phyloP scores from a whole-genome alignment of 164 flowering plant species.

The Stephania cephalantha region DNA sequence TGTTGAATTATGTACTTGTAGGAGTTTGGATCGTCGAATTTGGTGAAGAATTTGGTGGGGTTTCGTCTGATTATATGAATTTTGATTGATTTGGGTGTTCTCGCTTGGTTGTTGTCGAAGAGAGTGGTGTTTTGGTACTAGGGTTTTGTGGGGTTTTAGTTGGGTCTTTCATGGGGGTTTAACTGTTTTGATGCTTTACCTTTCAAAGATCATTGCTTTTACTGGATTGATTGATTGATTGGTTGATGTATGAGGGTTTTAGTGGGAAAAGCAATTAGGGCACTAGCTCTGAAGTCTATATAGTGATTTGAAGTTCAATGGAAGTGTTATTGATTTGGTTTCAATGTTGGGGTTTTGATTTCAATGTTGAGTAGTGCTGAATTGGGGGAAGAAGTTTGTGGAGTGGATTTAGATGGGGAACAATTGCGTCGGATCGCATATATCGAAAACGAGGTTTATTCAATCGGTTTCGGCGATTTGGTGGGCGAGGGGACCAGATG shows the following conservation, averaged over 20 bases:
- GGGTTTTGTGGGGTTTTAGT: neutral
- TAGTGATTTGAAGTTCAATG: too few species aligned
- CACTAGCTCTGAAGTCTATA: too few species aligned
- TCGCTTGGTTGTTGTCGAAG: neutral
- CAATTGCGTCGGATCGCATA: constrained; percentile 33
- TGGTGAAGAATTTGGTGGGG: neutral
- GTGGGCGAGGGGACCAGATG: constrained; percentile 25
- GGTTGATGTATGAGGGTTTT: too few species aligned
- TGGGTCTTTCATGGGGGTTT: neutral
- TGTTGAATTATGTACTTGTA: neutral
- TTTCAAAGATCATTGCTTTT: neutral
- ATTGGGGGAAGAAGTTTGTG: constrained; percentile 3
- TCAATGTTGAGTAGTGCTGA: constrained; percentile 1
- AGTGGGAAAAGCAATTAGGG: too few species aligned
- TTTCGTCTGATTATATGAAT: neutral
- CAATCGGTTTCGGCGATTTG: constrained; percentile 37
- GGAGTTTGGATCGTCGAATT: constrained; percentile 2
- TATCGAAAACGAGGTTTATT: constrained; percentile 32
- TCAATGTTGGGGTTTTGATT: too few species aligned
- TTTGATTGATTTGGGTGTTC: neutral
- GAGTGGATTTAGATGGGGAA: constrained; percentile 53
- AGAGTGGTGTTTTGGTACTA: neutral
- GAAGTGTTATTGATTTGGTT: too few species aligned
- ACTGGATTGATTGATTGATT: neutral
- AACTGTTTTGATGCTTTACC: neutral